Evolutionary conservation across 345 rosid genomes (phyloP), one percentile per base, ranked within the genome.

Genomic region (Conringia planisiliqua): DNA sequence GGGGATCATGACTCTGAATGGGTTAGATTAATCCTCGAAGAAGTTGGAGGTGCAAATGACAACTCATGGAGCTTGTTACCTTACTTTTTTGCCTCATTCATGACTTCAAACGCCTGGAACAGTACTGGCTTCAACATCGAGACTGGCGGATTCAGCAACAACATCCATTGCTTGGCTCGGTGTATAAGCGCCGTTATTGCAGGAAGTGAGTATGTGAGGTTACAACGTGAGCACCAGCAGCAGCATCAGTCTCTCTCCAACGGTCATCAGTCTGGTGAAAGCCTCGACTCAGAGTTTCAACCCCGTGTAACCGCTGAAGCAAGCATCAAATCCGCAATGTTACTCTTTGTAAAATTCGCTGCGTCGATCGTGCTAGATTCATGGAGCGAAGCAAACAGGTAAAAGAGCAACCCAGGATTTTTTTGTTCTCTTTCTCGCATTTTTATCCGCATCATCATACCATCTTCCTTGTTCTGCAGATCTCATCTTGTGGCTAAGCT

Each of bases 11-110:
- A 95, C 81, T 90, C 97, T n/a, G 97, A 90, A 78, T 90, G 96
- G 98, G 89, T 92, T 40, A 87, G 91, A 73, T 90, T 88, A 63
- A 92, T 88, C 70, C 82, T 95, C 65, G 97, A 95, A 78, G 98
- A 89, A 79, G 94, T 87, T 50, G 97, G 97, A 20, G 94, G 98
- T 50, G 96, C 97, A 76, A 87, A 84, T 82, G 96, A 90, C 82
- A 94, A 84, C 73, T 95, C 97, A 13, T 95, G 99, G 99, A 84
- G 84, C 78, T 84, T 95, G 79, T 82, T 95, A 81, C 99, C 99
- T 70, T 95, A 90, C 70, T 81, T 95, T 69, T 95, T 90, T 63
- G 89, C 96, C 62, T 80, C 88, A 60, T 90, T 92, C 86, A 89
- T 95, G 96, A 83, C 90, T 33, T 92, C 98, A 62, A 86, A 79